Conservation (phyloP, 176 grass and related monocot genomes). For the Ensete ventricosum region DNA sequence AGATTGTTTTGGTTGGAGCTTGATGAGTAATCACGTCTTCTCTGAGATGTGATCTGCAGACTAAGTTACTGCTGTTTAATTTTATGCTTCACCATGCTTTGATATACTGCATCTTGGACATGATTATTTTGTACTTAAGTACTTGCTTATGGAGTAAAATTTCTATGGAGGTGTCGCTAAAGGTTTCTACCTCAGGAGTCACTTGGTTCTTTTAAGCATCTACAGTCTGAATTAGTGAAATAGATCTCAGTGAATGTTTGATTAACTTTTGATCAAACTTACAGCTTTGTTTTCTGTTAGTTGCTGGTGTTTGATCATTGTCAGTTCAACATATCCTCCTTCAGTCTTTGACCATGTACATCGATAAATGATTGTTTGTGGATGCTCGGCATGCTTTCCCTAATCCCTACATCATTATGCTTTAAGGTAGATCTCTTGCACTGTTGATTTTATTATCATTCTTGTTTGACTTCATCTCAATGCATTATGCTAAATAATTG, state of each 20-base stretch:
- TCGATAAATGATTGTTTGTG: neutral
- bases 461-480: neutral
- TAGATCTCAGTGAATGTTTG: neutral
- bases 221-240: neutral
- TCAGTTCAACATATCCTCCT: neutral
- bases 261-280: neutral
- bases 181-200: too few species aligned
- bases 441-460: neutral
- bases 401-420: neutral
- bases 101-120: neutral
- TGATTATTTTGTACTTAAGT: neutral
- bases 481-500: neutral
- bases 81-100: neutral
- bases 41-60: neutral
- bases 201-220: neutral
- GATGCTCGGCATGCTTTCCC: neutral
- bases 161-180: neutral
- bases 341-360: neutral
- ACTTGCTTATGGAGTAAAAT: neutral
- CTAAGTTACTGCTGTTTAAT: neutral
- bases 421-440: slow-evolving; percentile 3
- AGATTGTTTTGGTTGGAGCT: neutral
- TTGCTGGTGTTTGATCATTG: neutral
- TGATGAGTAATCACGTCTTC: neutral
- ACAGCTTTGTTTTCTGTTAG: neutral